Base-by-base conservation (phyloP, 495 filamentous ascomycete genomes). In the Penicillium egyptiacum region DNA sequence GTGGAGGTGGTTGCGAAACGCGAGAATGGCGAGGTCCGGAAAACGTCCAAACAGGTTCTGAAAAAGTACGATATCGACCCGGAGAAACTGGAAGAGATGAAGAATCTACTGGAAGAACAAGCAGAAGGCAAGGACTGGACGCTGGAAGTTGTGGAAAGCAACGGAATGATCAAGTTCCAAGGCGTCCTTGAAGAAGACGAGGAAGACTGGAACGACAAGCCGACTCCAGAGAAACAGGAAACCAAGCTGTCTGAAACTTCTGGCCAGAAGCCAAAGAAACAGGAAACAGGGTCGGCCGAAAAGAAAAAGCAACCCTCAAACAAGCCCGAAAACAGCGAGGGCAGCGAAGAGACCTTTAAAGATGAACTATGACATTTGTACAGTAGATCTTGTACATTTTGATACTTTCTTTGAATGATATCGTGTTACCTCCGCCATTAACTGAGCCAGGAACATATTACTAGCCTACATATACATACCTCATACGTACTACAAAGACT, bases 11-110 rank as follows among this genome's bases (percentile, higher is more conserved):
- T 83, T 39, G 72, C 80, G 19, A 78, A 83, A 70, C 70, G 72
- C 31, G 77, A 84, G 40, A 83, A 83, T n/a, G 83, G 81, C 37
- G 73, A 82, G 62, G 64, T 85, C 39, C 61, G 79, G 26, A 68
- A 72, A 40, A 60, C 87, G 54, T 78, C 75, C 9, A 79, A 82
- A 39, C 82, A 88, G 39, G 83, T 88, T 35, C 65, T 96, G 46
- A 81, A 83, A 64, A 84, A 87, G 61, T 72, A 89, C 57, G 82
- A 87, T 20, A 72, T 96, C n/a, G 83, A 88, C 57, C 81, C 83
- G 8, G 79, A 87, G 51, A 77, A 81, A 53, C 71, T 94, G 3
- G 86, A 91, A 52, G 74, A 79, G 54, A 72, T 91, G 55, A 80
- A 77, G 62, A 78, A 84, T 56, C 75, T 88, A 65, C 68, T 74